These are phyloP conservation scores for Hypomontagnella monticulosa DNA, from an alignment of 495 filamentous ascomycete species.

Conservation along the genomic window DNA sequence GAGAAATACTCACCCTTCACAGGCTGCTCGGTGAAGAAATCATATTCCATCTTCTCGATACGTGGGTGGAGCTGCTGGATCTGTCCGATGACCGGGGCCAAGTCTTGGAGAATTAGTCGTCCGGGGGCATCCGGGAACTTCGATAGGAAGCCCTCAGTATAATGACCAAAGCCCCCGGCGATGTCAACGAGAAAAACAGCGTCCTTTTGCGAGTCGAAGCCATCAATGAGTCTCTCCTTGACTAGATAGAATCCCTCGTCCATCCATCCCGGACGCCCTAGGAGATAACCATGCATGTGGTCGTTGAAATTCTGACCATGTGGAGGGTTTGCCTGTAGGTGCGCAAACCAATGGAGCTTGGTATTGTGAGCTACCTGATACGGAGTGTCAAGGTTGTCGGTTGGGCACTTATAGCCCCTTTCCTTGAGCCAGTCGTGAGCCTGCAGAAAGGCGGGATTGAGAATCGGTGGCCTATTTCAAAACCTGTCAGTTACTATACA, in stretches of 20 bases:
- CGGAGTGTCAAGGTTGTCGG: constrained; percentile 31
- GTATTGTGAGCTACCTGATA: constrained; percentile 45
- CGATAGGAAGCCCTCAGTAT: constrained; percentile 56
- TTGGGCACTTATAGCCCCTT: constrained; percentile 35
- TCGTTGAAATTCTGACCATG: constrained; percentile 52
- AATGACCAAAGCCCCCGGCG: constrained; percentile 60
- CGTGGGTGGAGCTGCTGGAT: constrained; percentile 29
- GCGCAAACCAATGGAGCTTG: constrained; percentile 43
- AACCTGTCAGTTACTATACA: too few species aligned
- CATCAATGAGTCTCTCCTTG: constrained; percentile 45
- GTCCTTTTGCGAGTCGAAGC: constrained; percentile 6
- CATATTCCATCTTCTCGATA: constrained; percentile 48
- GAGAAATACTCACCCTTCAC: constrained; percentile 54
- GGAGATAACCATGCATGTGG: constrained; percentile 57
- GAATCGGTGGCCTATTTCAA: too few species aligned
- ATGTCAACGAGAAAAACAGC: constrained; percentile 32
- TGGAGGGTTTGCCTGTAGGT: constrained; percentile 34
- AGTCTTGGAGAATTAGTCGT: constrained; percentile 60
- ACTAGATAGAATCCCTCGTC: constrained; percentile 58
- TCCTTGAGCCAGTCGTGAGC: constrained; percentile 10
- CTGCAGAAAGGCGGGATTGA: too few species aligned
- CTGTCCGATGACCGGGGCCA: constrained; percentile 50
- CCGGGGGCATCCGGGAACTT: constrained; percentile 54
- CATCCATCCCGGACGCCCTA: constrained; percentile 59
- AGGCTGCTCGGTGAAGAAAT: constrained; percentile 53